Evolutionary conservation across 1,284 basidiomycete genomes (phyloP).

Genomic region (Malassezia restricta): DNA sequence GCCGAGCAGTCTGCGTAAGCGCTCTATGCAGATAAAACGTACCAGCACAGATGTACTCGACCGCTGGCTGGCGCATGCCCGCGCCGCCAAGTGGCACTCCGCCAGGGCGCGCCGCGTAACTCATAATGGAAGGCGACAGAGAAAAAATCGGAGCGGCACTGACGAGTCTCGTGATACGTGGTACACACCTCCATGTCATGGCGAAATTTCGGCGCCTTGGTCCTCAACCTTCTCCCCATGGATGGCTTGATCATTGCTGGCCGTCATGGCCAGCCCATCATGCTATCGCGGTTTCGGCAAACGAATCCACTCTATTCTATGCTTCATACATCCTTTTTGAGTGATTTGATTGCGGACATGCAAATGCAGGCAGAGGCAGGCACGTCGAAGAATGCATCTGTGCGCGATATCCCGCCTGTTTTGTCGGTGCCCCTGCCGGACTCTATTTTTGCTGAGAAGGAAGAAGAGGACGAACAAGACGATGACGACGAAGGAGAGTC

Average conservation of each 20-base stretch:
- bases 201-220: not conserved
- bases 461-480: conserved; percentile 14
- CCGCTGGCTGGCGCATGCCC: conserved; percentile 25
- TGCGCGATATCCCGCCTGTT: conserved; percentile 11
- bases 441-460: conserved; percentile 1
- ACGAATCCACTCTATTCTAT: conserved; percentile 66
- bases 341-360: conserved; percentile 33
- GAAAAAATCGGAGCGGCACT: not conserved
- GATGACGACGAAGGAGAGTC: conserved; percentile 13
- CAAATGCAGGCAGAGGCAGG: not conserved
- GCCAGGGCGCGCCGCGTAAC: conserved; percentile 14
- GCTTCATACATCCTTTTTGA: conserved; percentile 73
- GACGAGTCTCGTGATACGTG: conserved; percentile 3
- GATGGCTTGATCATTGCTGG: conserved; percentile 84
- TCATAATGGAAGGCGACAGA: conserved; percentile 9
- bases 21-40: conserved; percentile 29
- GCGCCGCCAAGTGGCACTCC: conserved; percentile 18
- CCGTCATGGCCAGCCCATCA: conserved; percentile 68
- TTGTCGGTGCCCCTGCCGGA: conserved; percentile 8
- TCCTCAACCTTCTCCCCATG: conserved; percentile 42
- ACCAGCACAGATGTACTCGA: conserved; percentile 81
- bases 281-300: conserved; percentile 77
- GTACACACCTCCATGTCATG: conserved; percentile 9
- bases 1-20: conserved; percentile 68
- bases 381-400: not conserved